These are phyloP conservation scores for Ceratocystis papillata DNA, from an alignment of 2,329 filamentous ascomycete genomes.

Conservation along the genomic window DNA sequence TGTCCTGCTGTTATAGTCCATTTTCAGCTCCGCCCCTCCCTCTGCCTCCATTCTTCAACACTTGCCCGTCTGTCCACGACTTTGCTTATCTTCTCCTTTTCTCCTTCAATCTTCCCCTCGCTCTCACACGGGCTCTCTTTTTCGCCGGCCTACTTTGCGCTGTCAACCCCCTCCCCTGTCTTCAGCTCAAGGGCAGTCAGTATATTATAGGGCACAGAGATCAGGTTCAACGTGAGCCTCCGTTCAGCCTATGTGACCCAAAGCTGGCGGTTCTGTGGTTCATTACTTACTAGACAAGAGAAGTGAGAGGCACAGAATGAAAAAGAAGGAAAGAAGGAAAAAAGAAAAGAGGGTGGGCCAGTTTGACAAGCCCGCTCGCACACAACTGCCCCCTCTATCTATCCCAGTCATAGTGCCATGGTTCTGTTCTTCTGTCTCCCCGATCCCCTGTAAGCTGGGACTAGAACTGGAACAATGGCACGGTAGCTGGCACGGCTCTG, in stretches of 20 bases:
- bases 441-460: not conserved
- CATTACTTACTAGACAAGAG: no score
- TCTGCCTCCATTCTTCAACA: no score
- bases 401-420: no score
- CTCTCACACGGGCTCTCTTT: not conserved
- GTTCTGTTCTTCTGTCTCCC: not conserved
- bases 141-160: not conserved
- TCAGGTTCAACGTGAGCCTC: not conserved
- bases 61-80: no score
- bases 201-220: conserved; percentile 3
- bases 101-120: not conserved
- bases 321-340: not conserved
- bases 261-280: not conserved
- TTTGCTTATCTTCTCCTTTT: no score
- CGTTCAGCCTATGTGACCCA: not conserved
- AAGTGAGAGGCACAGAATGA: not conserved
- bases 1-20: no score
- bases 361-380: not conserved
- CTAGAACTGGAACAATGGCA: no score
- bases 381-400: no score
- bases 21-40: no score
- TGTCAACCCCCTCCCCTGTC: not conserved
- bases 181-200: not conserved
- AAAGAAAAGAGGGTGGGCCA: not conserved
- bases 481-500: not conserved